Conservation (phyloP, 139 green algal genomes). For the Gonium pectorale region DNA sequence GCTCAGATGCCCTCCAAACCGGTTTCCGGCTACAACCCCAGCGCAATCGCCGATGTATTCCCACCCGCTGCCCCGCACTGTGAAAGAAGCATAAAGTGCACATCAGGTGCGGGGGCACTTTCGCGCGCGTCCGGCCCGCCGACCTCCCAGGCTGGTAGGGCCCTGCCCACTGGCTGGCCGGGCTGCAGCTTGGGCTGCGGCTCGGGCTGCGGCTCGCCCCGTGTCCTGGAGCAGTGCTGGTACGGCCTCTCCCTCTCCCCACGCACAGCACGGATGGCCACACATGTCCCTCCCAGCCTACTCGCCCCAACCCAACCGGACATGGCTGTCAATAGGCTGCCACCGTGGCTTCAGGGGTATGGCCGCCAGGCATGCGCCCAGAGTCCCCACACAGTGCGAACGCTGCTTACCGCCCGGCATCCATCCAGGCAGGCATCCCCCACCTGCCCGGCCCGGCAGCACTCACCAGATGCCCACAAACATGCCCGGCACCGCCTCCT, state of each 20-base stretch:
- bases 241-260: no score
- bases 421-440: neutral
- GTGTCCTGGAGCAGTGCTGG: no score
- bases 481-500: neutral
- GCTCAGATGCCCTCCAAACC: neutral
- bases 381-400: neutral
- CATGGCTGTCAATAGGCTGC: neutral
- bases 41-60: neutral
- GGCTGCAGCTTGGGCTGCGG: no score
- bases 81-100: no score
- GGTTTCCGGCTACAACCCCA: neutral
- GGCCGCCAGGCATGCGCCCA: neutral
- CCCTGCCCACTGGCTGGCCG: no score
- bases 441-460: neutral
- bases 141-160: no score
- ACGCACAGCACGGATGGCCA: no score
- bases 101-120: no score
- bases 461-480: constrained; percentile 34
- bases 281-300: neutral
- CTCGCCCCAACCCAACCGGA: neutral
- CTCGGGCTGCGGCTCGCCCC: no score
- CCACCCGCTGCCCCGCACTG: no score
- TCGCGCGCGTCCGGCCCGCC: no score
- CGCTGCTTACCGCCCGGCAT: neutral
- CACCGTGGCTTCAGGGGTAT: no score